Evolutionary conservation across 2,329 filamentous ascomycete genomes (phyloP), one percentile per base, ranked within the genome.

Genomic region (Seiridium cupressi): DNA sequence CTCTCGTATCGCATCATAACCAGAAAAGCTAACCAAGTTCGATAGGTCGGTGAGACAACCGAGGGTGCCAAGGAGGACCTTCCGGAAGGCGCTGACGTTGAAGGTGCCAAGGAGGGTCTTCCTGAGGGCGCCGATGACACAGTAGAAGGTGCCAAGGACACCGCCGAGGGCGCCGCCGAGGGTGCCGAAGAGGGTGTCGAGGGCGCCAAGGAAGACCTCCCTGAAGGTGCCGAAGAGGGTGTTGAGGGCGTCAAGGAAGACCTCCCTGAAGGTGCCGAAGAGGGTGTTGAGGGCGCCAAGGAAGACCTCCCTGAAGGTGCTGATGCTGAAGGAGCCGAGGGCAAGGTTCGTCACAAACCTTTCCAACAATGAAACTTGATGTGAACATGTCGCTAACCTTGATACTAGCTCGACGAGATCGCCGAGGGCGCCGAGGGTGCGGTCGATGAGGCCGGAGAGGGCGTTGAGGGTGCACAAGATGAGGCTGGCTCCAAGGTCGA

Each of bases 141-240:
- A 26, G 63, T 60, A 51, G 63, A 64, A 9, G 65, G 64, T 8
- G 64, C 60, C 26, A 57, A 63, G 34, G 61, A 60, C 35, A 53
- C 61, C 31, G 44, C 46, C n/a, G 47, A 56, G 31, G 51, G 51
- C 2, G 51, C 31, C 46, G 42, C 31, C 13, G 44, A 38, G 36
- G 55, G 35, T 38, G 47, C 63, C 6, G 66, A 61, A 9, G 66
- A 70, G 6, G 64, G 66, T 10, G 58, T 63, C 3, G 63, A 70
- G 44, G 61, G 61, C 31, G 63, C 65, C 10, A 64, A 63, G 40
- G 64, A 62, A 31, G 64, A 65, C 7, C 55, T 59, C 10, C 65
- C 63, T 7, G 61, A 46, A 32, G 69, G 61, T 10, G 64, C 63
- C 69, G 64, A 63, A 63, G 34, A 59, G 8, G 53, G 55, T 11